Percentiles rank a stretch among this genome's conserved stretches.
phyloP scores from a whole-genome alignment of 2,329 filamentous ascomycete genomes.

The Fusarium denticulatum region DNA sequence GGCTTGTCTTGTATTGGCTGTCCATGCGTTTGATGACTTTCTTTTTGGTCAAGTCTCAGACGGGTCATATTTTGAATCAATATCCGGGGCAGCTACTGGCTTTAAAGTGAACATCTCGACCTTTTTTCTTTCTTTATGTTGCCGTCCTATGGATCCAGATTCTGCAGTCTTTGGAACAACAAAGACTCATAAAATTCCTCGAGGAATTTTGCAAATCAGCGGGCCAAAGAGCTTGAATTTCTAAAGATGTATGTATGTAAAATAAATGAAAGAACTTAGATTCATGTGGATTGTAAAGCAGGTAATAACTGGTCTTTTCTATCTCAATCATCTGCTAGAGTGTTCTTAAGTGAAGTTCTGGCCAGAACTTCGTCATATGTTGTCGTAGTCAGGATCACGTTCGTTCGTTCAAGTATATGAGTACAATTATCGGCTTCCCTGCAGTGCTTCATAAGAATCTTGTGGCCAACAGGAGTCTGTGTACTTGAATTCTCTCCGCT shows the following conservation, averaged over 20 bases:
- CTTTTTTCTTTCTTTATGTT: neutral
- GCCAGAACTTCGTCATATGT: neutral
- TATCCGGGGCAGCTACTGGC: neutral
- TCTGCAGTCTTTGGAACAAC: neutral
- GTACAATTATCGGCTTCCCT: neutral
- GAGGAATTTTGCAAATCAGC: neutral
- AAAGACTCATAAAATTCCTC: neutral
- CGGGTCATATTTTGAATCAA: neutral
- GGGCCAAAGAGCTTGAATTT: neutral
- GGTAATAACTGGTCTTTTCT: no score
- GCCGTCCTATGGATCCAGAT: neutral
- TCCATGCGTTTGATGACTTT: neutral
- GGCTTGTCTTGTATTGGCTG: neutral
- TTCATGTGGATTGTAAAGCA: no score
- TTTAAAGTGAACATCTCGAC: neutral
- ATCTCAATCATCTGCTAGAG: neutral
- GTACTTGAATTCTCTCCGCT: neutral
- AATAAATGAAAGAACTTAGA: neutral
- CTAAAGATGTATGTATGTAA: neutral
- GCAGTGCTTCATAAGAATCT: neutral
- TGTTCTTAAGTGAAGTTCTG: neutral
- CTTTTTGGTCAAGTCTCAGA: neutral
- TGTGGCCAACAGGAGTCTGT: neutral
- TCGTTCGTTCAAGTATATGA: neutral
- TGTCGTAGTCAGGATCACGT: neutral